These are phyloP conservation scores for Paramecium primaurelia DNA, from an alignment of 73 alveolate genomes.

Conservation along the genomic window DNA sequence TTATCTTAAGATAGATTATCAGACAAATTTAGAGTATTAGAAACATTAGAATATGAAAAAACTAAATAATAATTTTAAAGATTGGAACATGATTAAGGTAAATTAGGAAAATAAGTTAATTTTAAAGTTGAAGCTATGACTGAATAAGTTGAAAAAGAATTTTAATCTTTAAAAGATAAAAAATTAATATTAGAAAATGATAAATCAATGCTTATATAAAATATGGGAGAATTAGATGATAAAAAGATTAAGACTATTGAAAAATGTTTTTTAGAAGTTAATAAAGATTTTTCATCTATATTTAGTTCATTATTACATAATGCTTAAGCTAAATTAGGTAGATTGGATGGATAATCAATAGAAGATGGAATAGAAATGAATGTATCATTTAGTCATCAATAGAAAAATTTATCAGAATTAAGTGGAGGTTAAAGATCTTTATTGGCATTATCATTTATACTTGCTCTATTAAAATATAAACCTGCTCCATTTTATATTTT, in stretches of 20 bases:
- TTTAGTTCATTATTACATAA: conserved; percentile 85
- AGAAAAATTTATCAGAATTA: conserved; percentile 81
- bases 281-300: conserved; percentile 80
- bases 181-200: conserved; percentile 76
- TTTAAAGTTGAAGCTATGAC: conserved; percentile 90
- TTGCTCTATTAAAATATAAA: conserved; percentile 83
- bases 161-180: conserved; percentile 70
- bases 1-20: not conserved
- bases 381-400: conserved; percentile 96
- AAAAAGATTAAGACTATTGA: conserved; percentile 65
- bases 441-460: conserved; percentile 89
- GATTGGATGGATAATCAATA: conserved; percentile 72
- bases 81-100: not conserved
- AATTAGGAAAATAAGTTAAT: conserved; percentile 80
- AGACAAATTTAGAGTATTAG: not conserved
- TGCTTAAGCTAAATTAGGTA: conserved; percentile 87
- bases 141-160: conserved; percentile 88
- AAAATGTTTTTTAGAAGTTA: conserved; percentile 66
- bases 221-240: conserved; percentile 86
- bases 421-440: conserved; percentile 96
- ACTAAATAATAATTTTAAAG: not conserved
- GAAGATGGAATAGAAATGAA: conserved; percentile 91
- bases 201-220: conserved; percentile 75
- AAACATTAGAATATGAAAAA: not conserved
- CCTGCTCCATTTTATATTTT: conserved; percentile 98